These are phyloP conservation scores for Aspergillus sclerotialis DNA, from an alignment of 2,329 filamentous ascomycete genomes.

Conservation along the genomic window DNA sequence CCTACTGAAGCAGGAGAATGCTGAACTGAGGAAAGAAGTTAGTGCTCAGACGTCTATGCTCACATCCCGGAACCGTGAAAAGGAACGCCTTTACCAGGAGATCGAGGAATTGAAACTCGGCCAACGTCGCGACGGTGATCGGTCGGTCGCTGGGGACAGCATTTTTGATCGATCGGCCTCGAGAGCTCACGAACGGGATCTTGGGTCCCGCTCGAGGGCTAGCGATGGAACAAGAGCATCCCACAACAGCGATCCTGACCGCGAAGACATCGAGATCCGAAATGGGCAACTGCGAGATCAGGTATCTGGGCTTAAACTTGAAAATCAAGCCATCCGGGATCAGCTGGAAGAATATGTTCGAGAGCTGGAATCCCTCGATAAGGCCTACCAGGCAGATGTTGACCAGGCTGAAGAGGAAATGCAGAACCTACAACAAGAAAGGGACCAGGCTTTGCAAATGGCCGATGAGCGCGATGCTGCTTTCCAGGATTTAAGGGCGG, in stretches of 20 bases:
- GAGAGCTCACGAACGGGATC: slow-evolving; percentile 59
- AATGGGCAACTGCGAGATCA: slow-evolving; percentile 79
- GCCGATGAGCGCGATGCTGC: slow-evolving; percentile 56
- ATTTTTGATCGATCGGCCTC: slow-evolving; percentile 93
- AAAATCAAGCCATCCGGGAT: slow-evolving; percentile 80
- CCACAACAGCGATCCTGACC: slow-evolving; percentile 63
- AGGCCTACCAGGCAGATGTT: slow-evolving; percentile 71
- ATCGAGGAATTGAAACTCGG: slow-evolving; percentile 94
- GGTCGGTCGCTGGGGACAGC: slow-evolving; percentile 68
- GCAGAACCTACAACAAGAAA: slow-evolving; percentile 69
- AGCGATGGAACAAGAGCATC: slow-evolving; percentile 64
- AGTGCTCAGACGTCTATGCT: slow-evolving; percentile 97
- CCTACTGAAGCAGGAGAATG: slow-evolving; percentile 83
- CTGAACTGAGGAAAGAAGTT: slow-evolving; percentile 82
- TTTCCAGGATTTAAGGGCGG: slow-evolving; percentile 46
- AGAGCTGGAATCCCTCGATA: slow-evolving; percentile 69
- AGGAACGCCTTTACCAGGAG: slow-evolving; percentile 89
- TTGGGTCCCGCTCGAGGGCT: slow-evolving; percentile 65
- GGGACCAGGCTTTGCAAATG: slow-evolving; percentile 74
- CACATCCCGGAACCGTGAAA: slow-evolving; percentile 89
- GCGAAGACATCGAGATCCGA: slow-evolving; percentile 78
- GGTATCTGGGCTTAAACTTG: slow-evolving; percentile 75
- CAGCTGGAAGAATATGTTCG: slow-evolving; percentile 73
- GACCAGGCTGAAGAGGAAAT: slow-evolving; percentile 74
- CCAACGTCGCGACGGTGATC: slow-evolving; percentile 59